Conservation (phyloP, 2,329 filamentous ascomycete genomes). For the Cylindrodendrum hubeiense region DNA sequence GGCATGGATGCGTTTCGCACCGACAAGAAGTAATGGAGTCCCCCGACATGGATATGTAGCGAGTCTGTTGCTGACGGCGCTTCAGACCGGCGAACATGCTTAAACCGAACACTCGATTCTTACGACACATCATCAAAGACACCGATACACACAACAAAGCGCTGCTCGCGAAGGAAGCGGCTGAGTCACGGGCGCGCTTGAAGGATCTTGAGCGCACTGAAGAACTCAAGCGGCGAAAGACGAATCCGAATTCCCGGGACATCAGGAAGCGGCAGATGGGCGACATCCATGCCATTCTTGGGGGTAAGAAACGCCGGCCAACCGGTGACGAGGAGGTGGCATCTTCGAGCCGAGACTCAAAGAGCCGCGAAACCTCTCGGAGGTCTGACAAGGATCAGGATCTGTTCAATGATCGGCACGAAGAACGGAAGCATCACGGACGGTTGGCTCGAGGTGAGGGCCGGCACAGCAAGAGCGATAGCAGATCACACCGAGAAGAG, state of each 20-base stretch:
- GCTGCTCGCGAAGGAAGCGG: conserved; percentile 84
- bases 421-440: conserved; percentile 38
- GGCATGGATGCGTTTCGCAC: conserved; percentile 75
- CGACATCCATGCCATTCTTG: conserved; percentile 70
- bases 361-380: conserved; percentile 15
- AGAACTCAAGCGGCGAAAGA: conserved; percentile 57
- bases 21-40: conserved; percentile 60
- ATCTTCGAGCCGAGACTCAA: conserved; percentile 34
- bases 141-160: conserved; percentile 92
- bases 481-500: conserved; percentile 33
- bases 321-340: conserved; percentile 36
- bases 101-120: conserved; percentile 92
- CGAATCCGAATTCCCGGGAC: conserved; percentile 61
- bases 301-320: conserved; percentile 54
- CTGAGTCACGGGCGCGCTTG: conserved; percentile 81
- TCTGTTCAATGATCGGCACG: conserved; percentile 34
- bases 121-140: conserved; percentile 88
- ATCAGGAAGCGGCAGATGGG: conserved; percentile 70
- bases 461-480: conserved; percentile 29
- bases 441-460: conserved; percentile 41
- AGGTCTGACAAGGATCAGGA: conserved; percentile 33
- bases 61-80: conserved; percentile 35
- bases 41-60: conserved; percentile 8
- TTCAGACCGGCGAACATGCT: conserved; percentile 75
- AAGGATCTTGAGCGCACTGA: conserved; percentile 67